Conservation (phyloP, 1,139 yeast genomes). For the Zygosaccharomyces sapae region DNA sequence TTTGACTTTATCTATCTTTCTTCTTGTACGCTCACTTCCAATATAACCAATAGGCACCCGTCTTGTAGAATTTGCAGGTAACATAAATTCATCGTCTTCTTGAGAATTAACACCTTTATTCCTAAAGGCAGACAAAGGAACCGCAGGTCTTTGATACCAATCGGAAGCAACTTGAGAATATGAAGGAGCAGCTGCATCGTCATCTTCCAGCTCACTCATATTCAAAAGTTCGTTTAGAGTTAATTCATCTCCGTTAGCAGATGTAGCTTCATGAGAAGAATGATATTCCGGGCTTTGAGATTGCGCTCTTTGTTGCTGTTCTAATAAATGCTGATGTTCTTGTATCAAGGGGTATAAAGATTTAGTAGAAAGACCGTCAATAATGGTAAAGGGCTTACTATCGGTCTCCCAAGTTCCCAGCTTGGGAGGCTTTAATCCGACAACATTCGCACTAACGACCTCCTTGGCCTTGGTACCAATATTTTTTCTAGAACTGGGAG, state of each 20-base stretch:
- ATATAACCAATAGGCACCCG: conserved; percentile 37
- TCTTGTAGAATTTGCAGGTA: conserved; percentile 31
- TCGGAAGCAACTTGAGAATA: conserved; percentile 21
- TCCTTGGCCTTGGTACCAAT: conserved; percentile 79
- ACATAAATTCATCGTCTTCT: conserved; percentile 35
- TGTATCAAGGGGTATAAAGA: conserved; percentile 50
- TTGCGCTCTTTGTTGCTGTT: conserved; percentile 24
- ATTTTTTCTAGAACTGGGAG: conserved; percentile 51
- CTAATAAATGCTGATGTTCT: conserved; percentile 31
- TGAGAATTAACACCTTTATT: conserved; percentile 53
- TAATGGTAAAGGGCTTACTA: conserved; percentile 83
- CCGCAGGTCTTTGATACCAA: conserved; percentile 49
- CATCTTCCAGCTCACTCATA: conserved; percentile 83
- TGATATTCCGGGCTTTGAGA: conserved; percentile 17
- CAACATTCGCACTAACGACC: conserved; percentile 76
- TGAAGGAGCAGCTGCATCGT: conserved; percentile 46
- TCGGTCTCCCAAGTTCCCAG: conserved; percentile 91
- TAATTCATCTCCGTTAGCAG: conserved; percentile 49
- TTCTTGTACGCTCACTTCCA: conserved; percentile 36
- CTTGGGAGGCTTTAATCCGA: conserved; percentile 85
- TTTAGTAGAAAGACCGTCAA: conserved; percentile 88
- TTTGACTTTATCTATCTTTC: conserved; percentile 36
- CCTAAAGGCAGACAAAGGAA: conserved; percentile 85
- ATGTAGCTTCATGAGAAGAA: conserved; percentile 23
- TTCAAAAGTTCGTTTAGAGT: conserved; percentile 83